Evolutionary conservation across 345 rosid genomes (phyloP), one percentile per base, ranked within the genome.

Genomic region (Euphorbia tirucalli): DNA sequence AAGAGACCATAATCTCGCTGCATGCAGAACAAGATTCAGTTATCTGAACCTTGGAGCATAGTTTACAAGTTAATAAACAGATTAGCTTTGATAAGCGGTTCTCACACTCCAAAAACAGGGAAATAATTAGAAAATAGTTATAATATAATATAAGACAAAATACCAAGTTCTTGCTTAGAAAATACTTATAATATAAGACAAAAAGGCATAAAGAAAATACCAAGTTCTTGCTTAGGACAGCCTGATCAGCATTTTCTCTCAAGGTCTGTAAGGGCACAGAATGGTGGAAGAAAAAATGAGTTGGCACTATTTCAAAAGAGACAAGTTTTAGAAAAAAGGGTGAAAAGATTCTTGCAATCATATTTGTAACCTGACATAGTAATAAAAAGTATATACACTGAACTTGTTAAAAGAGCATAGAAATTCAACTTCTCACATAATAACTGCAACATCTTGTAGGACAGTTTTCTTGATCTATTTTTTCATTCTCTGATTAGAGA

Each of bases 161-260:
- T n/a, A n/a, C n/a, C n/a, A n/a, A n/a, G n/a, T n/a, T n/a, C n/a
- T 35, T 35, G 7, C 4, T 35, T 58, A 49, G 14, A 52, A 56
- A 15, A 69, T 22, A 28, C 4, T 59, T n/a, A 27, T 0, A 39
- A 71, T 39, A 65, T 60, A 24, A 54, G n/a, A 49, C 15, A 54
- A 49, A 54, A 43, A 50, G 60, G 62, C 19, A 16, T 55, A 25
- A 62, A 31, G 67, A 43, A 27, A 50, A 71, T 92, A 89, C 97
- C 93, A 92, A 68, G 52, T 92, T 81, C 85, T 92, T 92, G 89
- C 97, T 92, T 65, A 89, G 78, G 70, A 82, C 66, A 66, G 97
- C 97, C 74, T 89, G 88, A 67, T 88, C 90, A 10, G 88, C 90
- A 61, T 78, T 71, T 30, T 80, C 78, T 65, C 46, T 79, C 80